These are phyloP conservation scores for Allantophomopsis cytisporea DNA, from an alignment of 2,329 filamentous ascomycete genomes.

Conservation along the genomic window DNA sequence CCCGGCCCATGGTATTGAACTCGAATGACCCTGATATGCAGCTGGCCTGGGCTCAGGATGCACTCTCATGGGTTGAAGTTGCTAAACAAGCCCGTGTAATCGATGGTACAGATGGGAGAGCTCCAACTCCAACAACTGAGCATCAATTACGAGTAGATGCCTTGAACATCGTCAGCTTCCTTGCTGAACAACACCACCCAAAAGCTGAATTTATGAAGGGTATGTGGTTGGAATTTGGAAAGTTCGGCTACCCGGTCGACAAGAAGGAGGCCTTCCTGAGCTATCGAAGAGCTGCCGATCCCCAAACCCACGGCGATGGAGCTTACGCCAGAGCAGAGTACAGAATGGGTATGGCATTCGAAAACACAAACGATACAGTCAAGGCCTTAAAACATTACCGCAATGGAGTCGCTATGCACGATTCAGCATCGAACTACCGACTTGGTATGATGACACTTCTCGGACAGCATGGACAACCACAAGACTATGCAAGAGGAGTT, in stretches of 20 bases:
- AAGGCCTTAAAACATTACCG: constrained; percentile 90
- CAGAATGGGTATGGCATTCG: constrained; percentile 95
- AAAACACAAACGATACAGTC: constrained; percentile 81
- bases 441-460: constrained; percentile 96
- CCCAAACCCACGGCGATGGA: constrained; percentile 17
- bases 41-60: constrained; percentile 90
- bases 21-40: constrained; percentile 95
- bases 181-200: constrained; percentile 84
- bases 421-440: constrained; percentile 77
- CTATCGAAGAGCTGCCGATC: constrained; percentile 75
- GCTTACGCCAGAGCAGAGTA: constrained; percentile 87
- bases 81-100: constrained; percentile 42
- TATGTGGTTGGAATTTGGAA: constrained; percentile 97
- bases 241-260: constrained; percentile 80
- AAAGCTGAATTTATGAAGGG: constrained; percentile 88
- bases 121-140: constrained; percentile 74
- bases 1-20: constrained; percentile 70
- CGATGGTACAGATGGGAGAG: constrained; percentile 28
- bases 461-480: constrained; percentile 80
- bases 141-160: constrained; percentile 81
- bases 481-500: constrained; percentile 66
- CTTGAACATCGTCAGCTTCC: constrained; percentile 79
- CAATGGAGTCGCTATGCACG: constrained; percentile 61
- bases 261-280: constrained; percentile 87
- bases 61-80: constrained; percentile 77